Base-by-base conservation (phyloP, 257 asterid genomes). In the Jasminum sambac region DNA sequence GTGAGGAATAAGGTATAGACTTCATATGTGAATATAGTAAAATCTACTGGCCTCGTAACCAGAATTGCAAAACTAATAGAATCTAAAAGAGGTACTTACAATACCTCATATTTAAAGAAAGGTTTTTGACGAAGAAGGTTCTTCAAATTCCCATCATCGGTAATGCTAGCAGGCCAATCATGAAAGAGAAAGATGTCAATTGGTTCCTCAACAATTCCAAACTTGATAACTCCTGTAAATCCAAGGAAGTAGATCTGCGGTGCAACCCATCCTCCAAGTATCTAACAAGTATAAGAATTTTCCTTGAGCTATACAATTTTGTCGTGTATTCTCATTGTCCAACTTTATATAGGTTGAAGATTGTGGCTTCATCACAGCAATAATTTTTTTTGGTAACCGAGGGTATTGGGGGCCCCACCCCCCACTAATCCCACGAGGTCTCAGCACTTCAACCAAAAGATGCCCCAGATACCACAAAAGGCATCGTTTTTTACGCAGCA, bases 261-360 rank as follows among this genome's bases (percentile, higher is more conserved):
- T 63, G 98, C 98, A 73, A 85, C 96, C 97, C 97, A 91, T 74
- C 99, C 99, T 44, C 98, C 98, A 78, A 94, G 80, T 87, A 94
- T 83, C 98, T 94, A 79, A 66, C 2, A 30, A 77, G 19, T 71
- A 82, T 5, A 59, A 42, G 42, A 65, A 68, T 55, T 38, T 24
- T 70, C 50, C 72, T 59, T 82, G 43, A 82, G 73, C 50, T 43
- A 43, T 11, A 43, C 17, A 43, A 43, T 43, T 13, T 43, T 43
- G 52, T 43, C 5, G 24, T 17, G 21, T 19, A 48, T 19, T 21
- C 21, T n/a, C 16, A 0, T 55, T 55, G 36, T 30, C 36, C 36
- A 30, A 30, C 36, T 30, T 30, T 30, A 30, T 30, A 30, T 30
- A 30, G 36, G 4, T 30, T 30, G 36, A 30, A 30, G 36, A 30